Percentiles rank a stretch among this genome's conserved stretches.
phyloP scores from a whole-genome alignment of 805 yeast species.

The Pichia cephalocereana region DNA sequence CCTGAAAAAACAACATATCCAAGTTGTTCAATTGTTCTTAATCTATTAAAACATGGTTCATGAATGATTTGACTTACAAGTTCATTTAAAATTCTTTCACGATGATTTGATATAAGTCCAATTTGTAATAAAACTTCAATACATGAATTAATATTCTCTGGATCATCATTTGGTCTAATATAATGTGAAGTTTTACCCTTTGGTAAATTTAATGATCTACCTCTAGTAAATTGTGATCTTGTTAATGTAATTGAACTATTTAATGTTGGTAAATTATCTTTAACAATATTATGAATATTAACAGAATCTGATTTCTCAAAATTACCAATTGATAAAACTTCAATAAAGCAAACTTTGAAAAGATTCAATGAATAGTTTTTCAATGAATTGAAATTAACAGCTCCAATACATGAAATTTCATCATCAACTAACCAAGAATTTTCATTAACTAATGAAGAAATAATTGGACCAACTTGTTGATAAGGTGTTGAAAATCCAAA shows the following conservation, averaged over 20 bases:
- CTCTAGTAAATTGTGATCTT: conserved; percentile 34
- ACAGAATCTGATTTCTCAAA: conserved; percentile 44
- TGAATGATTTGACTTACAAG: conserved; percentile 62
- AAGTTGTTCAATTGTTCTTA: conserved; percentile 89
- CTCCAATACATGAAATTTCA: conserved; percentile 41
- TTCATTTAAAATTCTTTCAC: conserved; percentile 43
- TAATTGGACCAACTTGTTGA: conserved; percentile 57
- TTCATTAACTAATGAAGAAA: conserved; percentile 61
- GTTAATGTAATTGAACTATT: conserved; percentile 28
- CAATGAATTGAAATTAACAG: conserved; percentile 35
- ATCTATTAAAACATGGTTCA: conserved; percentile 84
- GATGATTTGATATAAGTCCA: conserved; percentile 39
- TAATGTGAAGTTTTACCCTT: conserved; percentile 33
- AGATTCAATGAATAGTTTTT: conserved; percentile 40
- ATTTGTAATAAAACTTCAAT: conserved; percentile 70
- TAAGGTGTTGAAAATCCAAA: conserved; percentile 70
- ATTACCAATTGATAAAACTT: conserved; percentile 75
- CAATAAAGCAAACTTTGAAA: conserved; percentile 52
- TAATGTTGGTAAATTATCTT: conserved; percentile 18
- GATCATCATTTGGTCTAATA: conserved; percentile 48
- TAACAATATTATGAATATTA: conserved; percentile 35
- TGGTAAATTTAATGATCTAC: conserved; percentile 36
- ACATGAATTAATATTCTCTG: conserved; percentile 72
- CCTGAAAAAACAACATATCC: conserved; percentile 93
- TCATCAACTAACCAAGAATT: conserved; percentile 58